These are phyloP conservation scores for Pugionium dolabratum DNA, from an alignment of 345 rosid species.

Conservation along the genomic window DNA sequence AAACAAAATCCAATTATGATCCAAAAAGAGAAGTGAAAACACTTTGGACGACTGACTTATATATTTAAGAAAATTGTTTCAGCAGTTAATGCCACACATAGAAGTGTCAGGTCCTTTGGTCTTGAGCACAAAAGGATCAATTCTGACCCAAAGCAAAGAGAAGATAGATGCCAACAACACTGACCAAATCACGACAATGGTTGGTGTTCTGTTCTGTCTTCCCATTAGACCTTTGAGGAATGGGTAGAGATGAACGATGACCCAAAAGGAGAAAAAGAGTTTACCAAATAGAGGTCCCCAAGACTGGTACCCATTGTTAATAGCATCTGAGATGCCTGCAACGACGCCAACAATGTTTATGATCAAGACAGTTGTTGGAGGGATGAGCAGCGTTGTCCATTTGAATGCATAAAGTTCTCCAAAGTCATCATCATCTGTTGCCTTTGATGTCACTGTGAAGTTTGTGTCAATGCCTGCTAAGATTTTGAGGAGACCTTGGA, in stretches of 20 bases:
- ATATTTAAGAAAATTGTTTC: slow-evolving; percentile 33
- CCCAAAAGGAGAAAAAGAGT: slow-evolving; percentile 95
- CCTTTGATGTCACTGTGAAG: slow-evolving; percentile 94
- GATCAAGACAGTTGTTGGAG: slow-evolving; percentile 91
- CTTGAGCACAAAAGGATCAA: slow-evolving; percentile 89
- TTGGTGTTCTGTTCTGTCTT: slow-evolving; percentile 90
- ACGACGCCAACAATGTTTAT: slow-evolving; percentile 94
- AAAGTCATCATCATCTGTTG: slow-evolving; percentile 81
- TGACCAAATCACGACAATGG: slow-evolving; percentile 97
- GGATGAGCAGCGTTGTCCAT: slow-evolving; percentile 92
- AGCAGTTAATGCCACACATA: slow-evolving; percentile 88
- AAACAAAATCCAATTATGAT: slow-evolving; percentile 31
- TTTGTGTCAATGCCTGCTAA: slow-evolving; percentile 91
- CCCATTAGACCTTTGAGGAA: slow-evolving; percentile 99
- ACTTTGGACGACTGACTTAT: slow-evolving; percentile 9
- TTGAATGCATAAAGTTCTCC: slow-evolving; percentile 88
- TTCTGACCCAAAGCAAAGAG: slow-evolving; percentile 94
- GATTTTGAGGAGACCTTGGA: slow-evolving; percentile 83
- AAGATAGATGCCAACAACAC: slow-evolving; percentile 89
- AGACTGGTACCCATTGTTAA: slow-evolving; percentile 86
- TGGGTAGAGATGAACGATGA: slow-evolving; percentile 92
- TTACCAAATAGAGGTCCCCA: slow-evolving; percentile 97
- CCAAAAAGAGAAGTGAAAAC: slow-evolving; percentile 25
- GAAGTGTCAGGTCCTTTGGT: slow-evolving; percentile 89
- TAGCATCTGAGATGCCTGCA: slow-evolving; percentile 91